phyloP scores from a whole-genome alignment of 441 rosid genomes.

The Jatropha podagrica region DNA sequence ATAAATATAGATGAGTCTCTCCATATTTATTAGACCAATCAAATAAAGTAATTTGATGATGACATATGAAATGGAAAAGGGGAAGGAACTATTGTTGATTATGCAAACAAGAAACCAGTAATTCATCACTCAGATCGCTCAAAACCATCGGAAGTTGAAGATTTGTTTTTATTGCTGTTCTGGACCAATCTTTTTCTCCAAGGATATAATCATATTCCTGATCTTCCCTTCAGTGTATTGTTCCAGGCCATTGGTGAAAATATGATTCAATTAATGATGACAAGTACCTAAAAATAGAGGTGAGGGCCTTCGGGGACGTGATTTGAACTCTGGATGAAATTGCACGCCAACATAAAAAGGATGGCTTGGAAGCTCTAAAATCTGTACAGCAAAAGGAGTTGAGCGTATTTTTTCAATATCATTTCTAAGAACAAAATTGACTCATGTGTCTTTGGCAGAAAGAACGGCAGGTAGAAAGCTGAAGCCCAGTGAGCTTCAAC shows the following conservation, averaged over 20 bases:
- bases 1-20: neutral
- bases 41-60: neutral
- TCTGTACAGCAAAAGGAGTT: constrained; percentile 39
- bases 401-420: constrained; percentile 5
- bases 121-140: neutral
- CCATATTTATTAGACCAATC: neutral
- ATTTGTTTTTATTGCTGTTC: neutral
- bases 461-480: neutral
- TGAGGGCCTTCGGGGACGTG: constrained; percentile 92
- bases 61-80: neutral
- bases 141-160: neutral
- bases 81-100: neutral
- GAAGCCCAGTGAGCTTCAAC: constrained; percentile 13
- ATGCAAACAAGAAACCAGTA: neutral
- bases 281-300: constrained; percentile 72
- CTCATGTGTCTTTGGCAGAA: neutral
- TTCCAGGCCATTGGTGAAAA: neutral
- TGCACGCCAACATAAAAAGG: constrained; percentile 87
- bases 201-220: neutral
- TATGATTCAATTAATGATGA: constrained; percentile 2
- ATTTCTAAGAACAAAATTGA: neutral
- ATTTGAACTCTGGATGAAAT: constrained; percentile 99
- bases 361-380: constrained; percentile 75
- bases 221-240: neutral
- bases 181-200: neutral